These are phyloP conservation scores for Sesbania bispinosa DNA, from an alignment of 306 rosid genomes.

Conservation along the genomic window DNA sequence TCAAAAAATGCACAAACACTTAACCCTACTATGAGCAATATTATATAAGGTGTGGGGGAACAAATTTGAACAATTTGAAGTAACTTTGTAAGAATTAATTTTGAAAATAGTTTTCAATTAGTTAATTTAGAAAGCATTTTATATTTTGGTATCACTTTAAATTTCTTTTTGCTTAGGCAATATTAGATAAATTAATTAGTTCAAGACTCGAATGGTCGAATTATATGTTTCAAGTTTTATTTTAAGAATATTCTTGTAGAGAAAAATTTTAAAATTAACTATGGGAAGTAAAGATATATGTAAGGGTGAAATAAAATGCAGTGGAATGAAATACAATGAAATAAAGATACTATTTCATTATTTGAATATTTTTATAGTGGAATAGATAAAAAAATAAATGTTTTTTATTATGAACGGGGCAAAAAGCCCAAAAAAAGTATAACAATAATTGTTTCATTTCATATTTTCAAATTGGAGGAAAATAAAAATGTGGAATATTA, in stretches of 20 bases:
- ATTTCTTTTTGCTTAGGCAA: neutral
- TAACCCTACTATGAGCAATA: neutral
- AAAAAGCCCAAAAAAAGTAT: no score
- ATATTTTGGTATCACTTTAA: neutral
- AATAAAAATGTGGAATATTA: no score
- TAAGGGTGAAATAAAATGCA: neutral
- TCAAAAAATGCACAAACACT: neutral
- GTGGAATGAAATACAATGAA: neutral
- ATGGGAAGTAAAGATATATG: neutral
- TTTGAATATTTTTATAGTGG: no score
- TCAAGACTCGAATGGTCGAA: neutral
- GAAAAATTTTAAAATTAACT: neutral
- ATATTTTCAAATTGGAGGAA: no score
- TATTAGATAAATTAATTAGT: neutral
- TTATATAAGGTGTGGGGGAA: neutral
- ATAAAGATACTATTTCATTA: no score
- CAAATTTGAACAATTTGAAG: neutral
- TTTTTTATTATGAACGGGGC: no score
- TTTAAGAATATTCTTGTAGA: neutral
- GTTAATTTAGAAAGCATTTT: neutral
- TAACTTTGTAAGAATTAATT: neutral
- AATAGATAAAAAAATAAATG: no score
- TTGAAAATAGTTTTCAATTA: neutral
- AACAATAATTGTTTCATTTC: no score
- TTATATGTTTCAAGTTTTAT: neutral